phyloP scores from a whole-genome alignment of 345 rosid species.

The Microcos paniculata region DNA sequence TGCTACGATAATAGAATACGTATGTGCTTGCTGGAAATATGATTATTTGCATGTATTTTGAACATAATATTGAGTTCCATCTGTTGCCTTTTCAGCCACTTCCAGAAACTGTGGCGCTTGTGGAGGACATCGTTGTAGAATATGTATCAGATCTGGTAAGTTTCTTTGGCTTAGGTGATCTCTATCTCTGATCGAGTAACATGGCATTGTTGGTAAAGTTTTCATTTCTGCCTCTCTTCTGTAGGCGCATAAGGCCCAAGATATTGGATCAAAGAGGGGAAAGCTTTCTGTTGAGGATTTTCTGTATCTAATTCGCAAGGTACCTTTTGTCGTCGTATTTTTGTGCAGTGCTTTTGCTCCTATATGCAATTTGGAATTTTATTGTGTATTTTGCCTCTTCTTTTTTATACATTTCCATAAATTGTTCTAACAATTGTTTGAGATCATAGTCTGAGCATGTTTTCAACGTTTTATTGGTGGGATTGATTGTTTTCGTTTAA shows the following conservation, averaged over 20 bases:
- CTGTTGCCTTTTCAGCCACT: constrained; percentile 57
- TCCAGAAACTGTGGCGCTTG: constrained; percentile 90
- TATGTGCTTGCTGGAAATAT: background rate
- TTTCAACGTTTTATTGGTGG: background rate
- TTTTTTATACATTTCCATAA: background rate
- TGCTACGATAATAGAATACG: background rate
- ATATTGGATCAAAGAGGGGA: constrained; percentile 79
- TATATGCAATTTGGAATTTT: background rate
- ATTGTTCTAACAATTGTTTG: background rate
- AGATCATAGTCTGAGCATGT: background rate
- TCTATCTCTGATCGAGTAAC: background rate
- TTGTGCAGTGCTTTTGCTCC: background rate
- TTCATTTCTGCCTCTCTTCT: background rate
- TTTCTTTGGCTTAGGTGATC: constrained; percentile 7
- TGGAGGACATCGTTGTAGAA: constrained; percentile 92
- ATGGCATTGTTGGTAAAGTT: background rate
- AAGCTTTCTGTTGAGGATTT: constrained; percentile 85
- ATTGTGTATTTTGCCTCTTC: background rate
- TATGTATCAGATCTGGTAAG: constrained; percentile 86
- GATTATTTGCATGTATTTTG: background rate
- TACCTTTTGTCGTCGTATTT: constrained; percentile 13
- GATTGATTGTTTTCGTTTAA: background rate
- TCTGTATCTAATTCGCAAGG: constrained; percentile 84
- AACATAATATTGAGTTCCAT: constrained; percentile 4
- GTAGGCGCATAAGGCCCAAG: constrained; percentile 91